phyloP scores from a whole-genome alignment of 1,139 yeast genomes.

The Suhomyces guaymorum region DNA sequence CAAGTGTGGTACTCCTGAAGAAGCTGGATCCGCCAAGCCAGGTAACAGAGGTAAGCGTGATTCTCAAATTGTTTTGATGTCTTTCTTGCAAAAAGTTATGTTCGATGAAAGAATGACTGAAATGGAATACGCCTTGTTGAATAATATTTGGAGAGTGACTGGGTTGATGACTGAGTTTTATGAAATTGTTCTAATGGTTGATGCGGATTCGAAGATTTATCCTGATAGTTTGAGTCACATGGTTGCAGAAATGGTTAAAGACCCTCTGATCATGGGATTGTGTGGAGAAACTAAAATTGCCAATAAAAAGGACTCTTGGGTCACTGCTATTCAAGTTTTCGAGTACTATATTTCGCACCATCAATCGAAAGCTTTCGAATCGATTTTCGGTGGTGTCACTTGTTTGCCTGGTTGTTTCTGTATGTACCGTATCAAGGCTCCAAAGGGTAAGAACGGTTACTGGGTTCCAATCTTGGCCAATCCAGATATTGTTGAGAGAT shows the following conservation, averaged over 20 bases:
- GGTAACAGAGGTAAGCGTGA: constrained; percentile 99
- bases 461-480: constrained; percentile 97
- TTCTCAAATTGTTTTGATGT: constrained; percentile 91
- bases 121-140: constrained; percentile 79
- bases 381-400: constrained; percentile 94
- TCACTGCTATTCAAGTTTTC: constrained; percentile 91
- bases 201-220: constrained; percentile 91
- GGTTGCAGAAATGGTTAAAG: constrained; percentile 90
- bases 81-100: constrained; percentile 84
- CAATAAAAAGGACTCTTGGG: constrained; percentile 86
- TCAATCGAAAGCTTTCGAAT: constrained; percentile 94
- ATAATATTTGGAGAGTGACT: constrained; percentile 80
- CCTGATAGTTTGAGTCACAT: constrained; percentile 92
- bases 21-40: constrained; percentile 77
- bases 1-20: constrained; percentile 92
- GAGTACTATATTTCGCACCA: constrained; percentile 96
- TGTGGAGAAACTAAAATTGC: constrained; percentile 98
- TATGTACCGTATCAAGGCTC: constrained; percentile 92
- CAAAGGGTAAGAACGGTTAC: constrained; percentile 85
- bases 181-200: constrained; percentile 90
- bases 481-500: constrained; percentile 94
- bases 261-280: constrained; percentile 88
- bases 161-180: constrained; percentile 87
- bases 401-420: constrained; percentile 98
- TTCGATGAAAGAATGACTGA: constrained; percentile 98